Conservation (phyloP, 2,329 filamentous ascomycete species). For the Microdochium nivale region DNA sequence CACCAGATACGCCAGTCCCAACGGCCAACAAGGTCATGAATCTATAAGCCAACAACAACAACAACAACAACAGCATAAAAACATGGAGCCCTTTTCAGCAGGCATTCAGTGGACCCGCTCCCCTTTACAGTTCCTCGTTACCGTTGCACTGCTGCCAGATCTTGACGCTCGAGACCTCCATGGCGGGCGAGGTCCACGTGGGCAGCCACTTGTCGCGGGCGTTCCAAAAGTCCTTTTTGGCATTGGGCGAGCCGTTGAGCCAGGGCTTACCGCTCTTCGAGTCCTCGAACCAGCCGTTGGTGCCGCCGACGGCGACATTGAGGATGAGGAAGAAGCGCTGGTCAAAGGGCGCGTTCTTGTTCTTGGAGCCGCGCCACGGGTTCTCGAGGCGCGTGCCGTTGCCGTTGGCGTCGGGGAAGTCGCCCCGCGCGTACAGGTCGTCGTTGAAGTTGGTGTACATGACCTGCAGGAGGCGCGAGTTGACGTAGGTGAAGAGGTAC, state of each 20-base stretch:
- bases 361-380: slow-evolving; percentile 54
- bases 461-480: slow-evolving; percentile 71
- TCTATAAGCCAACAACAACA: no score
- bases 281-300: slow-evolving; percentile 79
- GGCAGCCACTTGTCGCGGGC: slow-evolving; percentile 56
- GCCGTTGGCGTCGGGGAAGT: slow-evolving; percentile 52
- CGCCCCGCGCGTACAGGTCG: slow-evolving; percentile 59
- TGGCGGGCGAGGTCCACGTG: slow-evolving; percentile 61
- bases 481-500: slow-evolving; percentile 81
- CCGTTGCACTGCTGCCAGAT: slow-evolving; percentile 65
- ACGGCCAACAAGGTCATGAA: no score
- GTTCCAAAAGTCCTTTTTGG: slow-evolving; percentile 71
- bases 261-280: slow-evolving; percentile 66
- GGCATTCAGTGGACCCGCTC: background rate
- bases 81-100: no score
- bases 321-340: slow-evolving; percentile 68
- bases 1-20: no score
- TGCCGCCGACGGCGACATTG: slow-evolving; percentile 67
- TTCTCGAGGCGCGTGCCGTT: slow-evolving; percentile 60
- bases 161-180: slow-evolving; percentile 61
- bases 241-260: slow-evolving; percentile 59
- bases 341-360: slow-evolving; percentile 63
- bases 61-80: no score
- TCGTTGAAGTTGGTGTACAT: slow-evolving; percentile 68
- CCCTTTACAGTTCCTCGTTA: slow-evolving; percentile 37